Base-by-base conservation (phyloP, 129 eudicot genomes). In the Scalesia atractyloides region DNA sequence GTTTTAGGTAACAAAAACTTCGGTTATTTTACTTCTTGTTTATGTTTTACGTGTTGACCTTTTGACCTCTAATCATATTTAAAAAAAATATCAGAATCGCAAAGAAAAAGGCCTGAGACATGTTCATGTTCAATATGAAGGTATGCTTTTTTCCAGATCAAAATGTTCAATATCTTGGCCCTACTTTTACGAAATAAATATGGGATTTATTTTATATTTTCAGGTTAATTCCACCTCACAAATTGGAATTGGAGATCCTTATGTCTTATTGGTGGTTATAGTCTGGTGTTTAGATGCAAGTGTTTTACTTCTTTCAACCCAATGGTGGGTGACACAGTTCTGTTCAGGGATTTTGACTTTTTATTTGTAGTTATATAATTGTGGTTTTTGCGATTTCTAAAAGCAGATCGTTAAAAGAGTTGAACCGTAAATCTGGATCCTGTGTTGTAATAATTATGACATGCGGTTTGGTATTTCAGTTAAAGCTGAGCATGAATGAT, bases 61-160 rank as follows among this genome's bases (percentile, higher is more conserved):
- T 56, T 64, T 48, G 58, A 41, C 59, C 19, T 7, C 20, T 77
- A 51, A 70, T 66, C 18, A 7, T 59, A 4, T 70, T 48, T 18
- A 19, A 51, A 39, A 22, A 46, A 22, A 58, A 70, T 68, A 30
- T 53, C 88, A 93, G 98, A 88, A 81, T 93, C 76, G 84, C 96
- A 74, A 87, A 96, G 81, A 93, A 93, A 77, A 90, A 89, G 79
- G 97, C 98, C 58, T 93, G 83, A 89, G 82, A 17, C 56, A 22
- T 44, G 56, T 24, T 69, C 64, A 56, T 56, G 69, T 61, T 76
- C 68, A 10, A 39, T 78, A 39, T 62, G 54, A 63, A 70, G 82
- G 77, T 70, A 37, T 76, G 75, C 39, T 67, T 68, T 68, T 19
- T 50, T 77, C 34, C 26, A 36, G 26, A 56, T 57, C 68, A 54